phyloP scores from a whole-genome alignment of 225 moss, liverwort and hornwort species.

The Bryum argenteum region DNA sequence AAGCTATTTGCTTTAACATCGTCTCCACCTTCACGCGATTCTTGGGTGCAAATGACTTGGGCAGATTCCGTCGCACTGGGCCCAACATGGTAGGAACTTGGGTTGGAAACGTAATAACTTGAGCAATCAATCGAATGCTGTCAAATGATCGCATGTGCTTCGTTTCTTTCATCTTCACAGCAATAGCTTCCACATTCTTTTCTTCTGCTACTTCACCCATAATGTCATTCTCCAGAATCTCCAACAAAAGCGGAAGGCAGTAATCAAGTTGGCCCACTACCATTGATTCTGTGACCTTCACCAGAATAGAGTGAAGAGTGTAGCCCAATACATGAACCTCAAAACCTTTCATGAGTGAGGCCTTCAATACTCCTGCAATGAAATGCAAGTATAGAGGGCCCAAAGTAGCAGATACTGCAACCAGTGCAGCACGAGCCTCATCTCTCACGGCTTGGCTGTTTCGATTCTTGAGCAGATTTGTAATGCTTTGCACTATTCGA shows the following conservation, averaged over 20 bases:
- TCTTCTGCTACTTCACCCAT: slow-evolving; percentile 97
- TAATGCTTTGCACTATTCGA: slow-evolving; percentile 82
- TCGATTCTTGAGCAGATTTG: slow-evolving; percentile 85
- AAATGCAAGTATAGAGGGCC: slow-evolving; percentile 85
- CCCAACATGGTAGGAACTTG: slow-evolving; percentile 66
- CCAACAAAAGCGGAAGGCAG: slow-evolving; percentile 76
- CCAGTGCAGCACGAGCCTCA: slow-evolving; percentile 92
- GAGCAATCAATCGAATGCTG: slow-evolving; percentile 74
- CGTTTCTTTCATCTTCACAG: slow-evolving; percentile 96
- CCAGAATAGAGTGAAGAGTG: slow-evolving; percentile 79
- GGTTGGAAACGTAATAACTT: slow-evolving; percentile 74
- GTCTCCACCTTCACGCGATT: slow-evolving; percentile 77
- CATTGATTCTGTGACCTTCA: slow-evolving; percentile 67
- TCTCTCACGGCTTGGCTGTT: slow-evolving; percentile 94
- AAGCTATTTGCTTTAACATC: slow-evolving; percentile 77
- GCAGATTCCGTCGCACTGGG: slow-evolving; percentile 67
- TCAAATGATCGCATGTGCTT: slow-evolving; percentile 90
- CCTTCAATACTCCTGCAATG: slow-evolving; percentile 75
- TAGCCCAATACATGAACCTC: slow-evolving; percentile 98
- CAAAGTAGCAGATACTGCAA: slow-evolving; percentile 71
- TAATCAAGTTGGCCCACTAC: slow-evolving; percentile 85
- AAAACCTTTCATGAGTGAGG: slow-evolving; percentile 83
- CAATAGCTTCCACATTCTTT: slow-evolving; percentile 90
- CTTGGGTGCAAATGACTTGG: slow-evolving; percentile 63
- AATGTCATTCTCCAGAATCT: slow-evolving; percentile 87